Base-by-base conservation (phyloP, 352 stramenopile species). In the Globisporangium spinosum region DNA sequence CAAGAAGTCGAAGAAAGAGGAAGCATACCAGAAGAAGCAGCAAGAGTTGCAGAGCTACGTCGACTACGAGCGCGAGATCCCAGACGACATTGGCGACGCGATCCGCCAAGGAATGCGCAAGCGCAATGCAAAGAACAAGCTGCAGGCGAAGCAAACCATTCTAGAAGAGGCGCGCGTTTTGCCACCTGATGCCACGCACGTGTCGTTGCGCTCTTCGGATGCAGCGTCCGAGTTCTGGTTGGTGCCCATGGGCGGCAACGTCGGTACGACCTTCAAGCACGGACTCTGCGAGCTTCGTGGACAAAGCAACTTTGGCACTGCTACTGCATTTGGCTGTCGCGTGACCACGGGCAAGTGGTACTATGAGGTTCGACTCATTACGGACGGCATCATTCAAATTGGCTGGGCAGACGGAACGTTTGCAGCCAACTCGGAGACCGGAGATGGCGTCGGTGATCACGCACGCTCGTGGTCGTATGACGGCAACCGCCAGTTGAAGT, bases 391-490 rank as follows among this genome's bases (percentile, higher is more conserved):
- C 13, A 91, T 97, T 58, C 94, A 98, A 71, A 70, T 98, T 59
- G 94, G 94, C n/a, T 98, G 93, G 94, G 89, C 91, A 8, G 89
- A 96, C 67, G 80, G 72, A 9, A 79, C 79, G 3, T 97, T 97
- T 61, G 72, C 72, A 20, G 80, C 83, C 10, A 85, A 95, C 58
- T 94, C 89, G 1, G 85, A 81, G 55, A 78, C 78, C 1, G 94
- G 92, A 56, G 86, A 98, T 67, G 94, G 94, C 13, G 91, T 98
- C 3, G 94, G 94, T 38, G 94, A 98, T 72, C 86, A 97, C 65
- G 78, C 74, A 17, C 79, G 82, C 0, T 98, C 93, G 43, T 98
- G 93, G 93, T 79, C 89, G 45, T 98, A 95, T 66, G 94, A 98
- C 61, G 94, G 93, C 12, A 80, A 75, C 60, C 85, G 93, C 0